Evolutionary conservation across 495 filamentous ascomycete species (phyloP).

Genomic region (Lasiosphaeria miniovina): DNA sequence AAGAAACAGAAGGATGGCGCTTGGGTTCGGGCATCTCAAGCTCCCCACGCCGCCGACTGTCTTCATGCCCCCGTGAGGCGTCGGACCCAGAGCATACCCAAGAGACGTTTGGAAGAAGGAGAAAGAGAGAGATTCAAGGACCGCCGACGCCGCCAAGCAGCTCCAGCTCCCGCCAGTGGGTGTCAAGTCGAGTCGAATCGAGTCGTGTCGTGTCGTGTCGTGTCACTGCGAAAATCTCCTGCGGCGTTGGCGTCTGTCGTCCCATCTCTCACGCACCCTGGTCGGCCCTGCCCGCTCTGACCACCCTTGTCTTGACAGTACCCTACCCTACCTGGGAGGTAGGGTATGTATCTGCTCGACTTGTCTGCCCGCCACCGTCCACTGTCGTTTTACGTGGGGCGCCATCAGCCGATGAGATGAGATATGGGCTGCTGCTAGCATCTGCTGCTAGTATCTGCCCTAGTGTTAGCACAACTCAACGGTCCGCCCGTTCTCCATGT

Average conservation of each 20-base stretch:
- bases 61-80: no score
- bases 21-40: no score
- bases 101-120: background rate
- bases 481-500: no score
- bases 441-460: background rate
- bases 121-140: constrained; percentile 20
- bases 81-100: background rate
- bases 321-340: background rate
- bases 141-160: constrained; percentile 26
- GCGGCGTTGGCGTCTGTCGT: constrained; percentile 15
- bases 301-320: constrained; percentile 1
- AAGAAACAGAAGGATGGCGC: no score
- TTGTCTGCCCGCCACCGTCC: background rate
- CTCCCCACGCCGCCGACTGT: no score
- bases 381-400: background rate
- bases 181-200: background rate
- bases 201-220: no score
- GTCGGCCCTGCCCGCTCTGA: background rate
- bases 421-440: constrained; percentile 7
- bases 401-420: background rate
- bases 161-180: constrained; percentile 13
- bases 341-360: no score
- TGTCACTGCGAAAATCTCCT: background rate
- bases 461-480: no score
- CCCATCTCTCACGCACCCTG: constrained; percentile 10